phyloP scores from a whole-genome alignment of 2,329 filamentous ascomycete species.

The Pochonia chlamydosporia region DNA sequence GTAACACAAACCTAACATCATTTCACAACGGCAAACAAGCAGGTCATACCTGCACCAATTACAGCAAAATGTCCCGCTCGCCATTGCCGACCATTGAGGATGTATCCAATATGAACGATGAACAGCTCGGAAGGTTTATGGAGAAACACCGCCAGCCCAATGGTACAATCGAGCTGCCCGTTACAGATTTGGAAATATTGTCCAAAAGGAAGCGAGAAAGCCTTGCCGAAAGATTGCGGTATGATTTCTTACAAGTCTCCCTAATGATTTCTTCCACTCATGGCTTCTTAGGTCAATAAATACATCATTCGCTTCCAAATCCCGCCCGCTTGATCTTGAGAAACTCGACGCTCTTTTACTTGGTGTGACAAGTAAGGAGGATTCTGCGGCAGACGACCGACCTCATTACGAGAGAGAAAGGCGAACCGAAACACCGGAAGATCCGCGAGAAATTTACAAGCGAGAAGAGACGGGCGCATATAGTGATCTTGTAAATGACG shows the following conservation, averaged over 20 bases:
- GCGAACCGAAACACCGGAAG: neutral
- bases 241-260: neutral
- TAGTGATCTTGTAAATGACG: constrained; percentile 22
- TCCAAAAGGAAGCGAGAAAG: constrained; percentile 9
- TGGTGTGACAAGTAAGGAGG: constrained; percentile 3
- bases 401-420: neutral
- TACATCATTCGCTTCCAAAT: neutral
- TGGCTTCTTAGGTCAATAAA: constrained; percentile 2
- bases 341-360: constrained; percentile 14
- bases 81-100: neutral
- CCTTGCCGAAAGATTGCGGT: constrained; percentile 15
- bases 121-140: constrained; percentile 14
- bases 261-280: neutral
- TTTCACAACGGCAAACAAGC: neutral
- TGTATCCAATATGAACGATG: constrained; percentile 12
- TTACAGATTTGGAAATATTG: constrained; percentile 12
- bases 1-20: too few relatives aligned
- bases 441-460: neutral
- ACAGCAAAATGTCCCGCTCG: constrained; percentile 1
- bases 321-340: constrained; percentile 14
- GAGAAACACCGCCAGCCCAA: constrained; percentile 9
- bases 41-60: neutral
- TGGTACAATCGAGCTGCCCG: constrained; percentile 11
- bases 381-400: neutral
- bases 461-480: constrained; percentile 17